Conservation (phyloP, 371 early-diverging fungal genomes). For the Sporodiniella umbellata region DNA sequence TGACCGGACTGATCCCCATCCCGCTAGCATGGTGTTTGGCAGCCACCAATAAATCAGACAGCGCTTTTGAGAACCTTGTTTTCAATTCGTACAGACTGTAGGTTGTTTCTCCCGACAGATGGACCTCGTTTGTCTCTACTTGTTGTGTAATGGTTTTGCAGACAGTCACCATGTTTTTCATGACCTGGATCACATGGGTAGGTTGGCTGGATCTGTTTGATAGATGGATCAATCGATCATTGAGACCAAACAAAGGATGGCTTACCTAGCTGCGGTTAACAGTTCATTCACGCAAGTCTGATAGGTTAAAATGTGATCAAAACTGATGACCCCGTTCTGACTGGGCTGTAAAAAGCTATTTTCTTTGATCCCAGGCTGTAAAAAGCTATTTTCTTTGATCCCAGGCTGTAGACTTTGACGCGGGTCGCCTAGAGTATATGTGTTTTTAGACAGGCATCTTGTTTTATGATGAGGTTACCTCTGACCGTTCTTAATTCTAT, state of each 20-base stretch:
- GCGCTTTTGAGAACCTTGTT: conserved; percentile 58
- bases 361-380: conserved; percentile 27
- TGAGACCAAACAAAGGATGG: too few species aligned
- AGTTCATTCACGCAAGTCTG: conserved; percentile 78
- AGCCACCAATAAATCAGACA: conserved; percentile 68
- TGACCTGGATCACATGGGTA: conserved; percentile 75
- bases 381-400: conserved; percentile 12
- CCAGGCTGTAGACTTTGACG: conserved; percentile 44
- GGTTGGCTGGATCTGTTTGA: too few species aligned
- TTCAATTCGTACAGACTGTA: conserved; percentile 42
- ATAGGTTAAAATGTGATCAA: conserved; percentile 67
- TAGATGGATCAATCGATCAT: too few species aligned
- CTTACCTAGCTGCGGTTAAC: conserved; percentile 58
- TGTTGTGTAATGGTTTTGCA: conserved; percentile 83
- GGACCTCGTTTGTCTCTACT: conserved; percentile 43
- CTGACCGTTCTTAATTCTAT: conserved; percentile 47
- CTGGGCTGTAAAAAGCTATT: conserved; percentile 39
- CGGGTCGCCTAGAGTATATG: too few species aligned
- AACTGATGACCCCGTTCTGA: conserved; percentile 62
- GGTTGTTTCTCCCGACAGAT: conserved; percentile 11
- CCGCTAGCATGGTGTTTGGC: conserved; percentile 82
- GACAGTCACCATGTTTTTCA: conserved; percentile 79
- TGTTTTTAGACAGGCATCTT: too few species aligned
- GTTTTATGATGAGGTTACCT: too few species aligned
- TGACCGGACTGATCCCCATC: conserved; percentile 62